phyloP scores from a whole-genome alignment of 345 rosid species.

The Pugionium cornutum region DNA sequence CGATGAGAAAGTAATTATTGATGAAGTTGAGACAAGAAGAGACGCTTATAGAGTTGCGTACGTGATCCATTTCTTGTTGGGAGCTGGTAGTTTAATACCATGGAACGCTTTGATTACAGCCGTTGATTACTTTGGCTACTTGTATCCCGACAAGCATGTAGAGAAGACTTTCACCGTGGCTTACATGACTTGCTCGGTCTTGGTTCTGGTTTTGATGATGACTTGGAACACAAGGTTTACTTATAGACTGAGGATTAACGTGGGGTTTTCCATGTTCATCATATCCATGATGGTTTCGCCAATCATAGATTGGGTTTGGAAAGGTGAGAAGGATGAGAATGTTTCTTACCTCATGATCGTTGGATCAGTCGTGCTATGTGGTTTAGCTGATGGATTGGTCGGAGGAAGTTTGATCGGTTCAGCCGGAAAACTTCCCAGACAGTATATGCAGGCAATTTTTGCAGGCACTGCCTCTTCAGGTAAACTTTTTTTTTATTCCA shows the following conservation, averaged over 20 bases:
- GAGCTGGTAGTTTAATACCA: constrained; percentile 92
- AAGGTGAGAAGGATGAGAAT: constrained; percentile 31
- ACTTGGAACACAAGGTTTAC: constrained; percentile 54
- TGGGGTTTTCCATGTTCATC: constrained; percentile 76
- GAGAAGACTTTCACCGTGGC: constrained; percentile 88
- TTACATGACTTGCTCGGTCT: constrained; percentile 79
- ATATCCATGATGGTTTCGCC: constrained; percentile 74
- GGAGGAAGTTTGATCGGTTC: constrained; percentile 87
- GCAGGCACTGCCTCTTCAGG: constrained; percentile 99
- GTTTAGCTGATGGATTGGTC: constrained; percentile 85
- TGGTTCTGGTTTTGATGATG: constrained; percentile 61
- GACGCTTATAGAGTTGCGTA: constrained; percentile 75
- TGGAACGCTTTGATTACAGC: constrained; percentile 96
- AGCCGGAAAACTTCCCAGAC: constrained; percentile 83
- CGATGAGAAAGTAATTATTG: constrained; percentile 28
- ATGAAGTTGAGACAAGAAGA: constrained; percentile 49
- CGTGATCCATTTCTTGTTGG: constrained; percentile 81
- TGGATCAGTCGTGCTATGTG: constrained; percentile 70
- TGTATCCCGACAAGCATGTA: constrained; percentile 69
- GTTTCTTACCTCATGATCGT: constrained; percentile 54
- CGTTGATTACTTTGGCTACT: constrained; percentile 71
- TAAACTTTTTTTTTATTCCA: constrained; percentile 23
- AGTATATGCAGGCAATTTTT: constrained; percentile 93
- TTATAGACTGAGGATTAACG: constrained; percentile 64
- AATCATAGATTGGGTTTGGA: constrained; percentile 59